Evolutionary conservation across 2,329 filamentous ascomycete species (phyloP).

Genomic region (Lasiodiplodia sp.): DNA sequence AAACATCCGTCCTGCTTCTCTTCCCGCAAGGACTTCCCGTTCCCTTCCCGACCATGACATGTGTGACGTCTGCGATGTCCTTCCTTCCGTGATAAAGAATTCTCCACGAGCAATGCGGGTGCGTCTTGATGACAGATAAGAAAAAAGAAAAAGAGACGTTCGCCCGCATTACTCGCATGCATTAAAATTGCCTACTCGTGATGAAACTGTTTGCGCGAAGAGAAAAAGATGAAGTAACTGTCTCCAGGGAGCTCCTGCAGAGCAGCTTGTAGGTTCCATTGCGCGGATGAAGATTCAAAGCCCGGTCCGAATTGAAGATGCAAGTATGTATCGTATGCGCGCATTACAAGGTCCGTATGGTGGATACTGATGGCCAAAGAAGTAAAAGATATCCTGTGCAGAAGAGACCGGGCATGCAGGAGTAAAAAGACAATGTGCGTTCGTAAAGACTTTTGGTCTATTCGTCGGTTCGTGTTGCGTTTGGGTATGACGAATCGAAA

Average conservation of each 20-base stretch:
- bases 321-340: constrained; percentile 22
- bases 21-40: not conserved
- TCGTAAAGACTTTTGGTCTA: constrained; percentile 14
- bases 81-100: constrained; percentile 1
- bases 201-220: not conserved
- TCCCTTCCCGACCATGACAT: not conserved
- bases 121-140: not conserved
- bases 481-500: not conserved
- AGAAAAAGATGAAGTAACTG: constrained; percentile 1
- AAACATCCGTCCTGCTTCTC: not conserved
- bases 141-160: not conserved
- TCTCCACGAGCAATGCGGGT: constrained; percentile 2
- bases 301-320: constrained; percentile 21
- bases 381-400: constrained; percentile 11
- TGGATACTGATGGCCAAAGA: constrained; percentile 9
- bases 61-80: constrained; percentile 6
- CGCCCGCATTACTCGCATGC: constrained; percentile 2
- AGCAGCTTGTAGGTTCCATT: not conserved
- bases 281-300: not conserved
- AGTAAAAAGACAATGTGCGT: not conserved
- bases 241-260: constrained; percentile 6
- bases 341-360: constrained; percentile 24
- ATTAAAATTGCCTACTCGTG: constrained; percentile 24
- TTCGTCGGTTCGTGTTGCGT: constrained; percentile 7
- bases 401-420: constrained; percentile 8